These are phyloP conservation scores for Pleurotus giganteus DNA, from an alignment of 768 basidiomycete genomes.

Conservation along the genomic window DNA sequence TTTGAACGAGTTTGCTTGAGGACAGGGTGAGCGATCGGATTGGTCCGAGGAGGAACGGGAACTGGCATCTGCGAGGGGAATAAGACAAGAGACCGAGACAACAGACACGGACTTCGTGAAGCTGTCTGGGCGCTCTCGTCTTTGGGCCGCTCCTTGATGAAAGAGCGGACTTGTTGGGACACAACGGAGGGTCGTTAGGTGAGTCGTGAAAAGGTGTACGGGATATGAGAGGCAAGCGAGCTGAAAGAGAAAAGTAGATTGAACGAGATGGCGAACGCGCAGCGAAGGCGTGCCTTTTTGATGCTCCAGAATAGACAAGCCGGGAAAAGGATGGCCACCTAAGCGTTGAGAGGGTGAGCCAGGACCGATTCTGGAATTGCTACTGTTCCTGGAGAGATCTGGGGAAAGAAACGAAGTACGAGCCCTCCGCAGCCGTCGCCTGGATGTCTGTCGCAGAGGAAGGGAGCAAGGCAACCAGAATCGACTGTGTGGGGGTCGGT, in stretches of 20 bases:
- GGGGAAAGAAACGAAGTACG: not conserved
- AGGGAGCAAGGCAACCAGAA: constrained; percentile 40
- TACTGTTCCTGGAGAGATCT: constrained; percentile 41
- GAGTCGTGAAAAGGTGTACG: constrained; percentile 54
- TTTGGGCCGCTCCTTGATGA: constrained; percentile 37
- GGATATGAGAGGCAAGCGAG: constrained; percentile 7
- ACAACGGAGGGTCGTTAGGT: constrained; percentile 60
- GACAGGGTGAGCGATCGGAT: constrained; percentile 61
- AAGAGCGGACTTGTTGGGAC: constrained; percentile 31
- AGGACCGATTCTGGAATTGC: constrained; percentile 28
- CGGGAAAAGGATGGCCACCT: constrained; percentile 31
- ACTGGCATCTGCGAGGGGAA: constrained; percentile 76
- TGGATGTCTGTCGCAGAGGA: constrained; percentile 31
- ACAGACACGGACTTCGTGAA: constrained; percentile 39
- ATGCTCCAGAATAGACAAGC: constrained; percentile 28
- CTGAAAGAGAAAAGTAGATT: constrained; percentile 13
- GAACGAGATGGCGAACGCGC: constrained; percentile 71
- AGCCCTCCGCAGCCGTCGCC: constrained; percentile 44
- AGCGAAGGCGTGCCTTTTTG: constrained; percentile 93
- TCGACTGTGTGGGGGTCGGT: constrained; percentile 48
- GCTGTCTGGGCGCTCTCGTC: constrained; percentile 42
- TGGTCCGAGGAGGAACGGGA: constrained; percentile 66
- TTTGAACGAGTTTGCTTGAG: constrained; percentile 54
- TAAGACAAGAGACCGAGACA: constrained; percentile 41
- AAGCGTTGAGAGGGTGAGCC: constrained; percentile 20